phyloP scores from a whole-genome alignment of 2,329 filamentous ascomycete species.

The Aspergillus chevalieri region DNA sequence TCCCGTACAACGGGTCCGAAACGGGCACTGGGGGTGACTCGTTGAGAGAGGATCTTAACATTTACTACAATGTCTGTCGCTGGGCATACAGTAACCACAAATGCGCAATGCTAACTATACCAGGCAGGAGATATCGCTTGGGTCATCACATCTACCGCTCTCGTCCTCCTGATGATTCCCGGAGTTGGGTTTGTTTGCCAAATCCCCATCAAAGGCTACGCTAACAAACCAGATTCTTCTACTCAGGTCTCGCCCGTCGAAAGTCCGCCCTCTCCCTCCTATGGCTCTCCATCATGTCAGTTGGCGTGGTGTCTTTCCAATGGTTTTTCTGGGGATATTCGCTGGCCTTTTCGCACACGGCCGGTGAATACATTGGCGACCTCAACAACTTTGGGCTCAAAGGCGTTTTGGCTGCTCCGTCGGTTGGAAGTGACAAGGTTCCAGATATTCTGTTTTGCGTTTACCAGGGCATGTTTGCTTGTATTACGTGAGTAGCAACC shows the following conservation, averaged over 20 bases:
- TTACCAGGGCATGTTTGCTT: conserved; percentile 58
- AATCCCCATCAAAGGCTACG: neutral
- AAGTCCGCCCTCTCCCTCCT: conserved; percentile 85
- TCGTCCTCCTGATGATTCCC: conserved; percentile 88
- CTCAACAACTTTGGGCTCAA: conserved; percentile 73
- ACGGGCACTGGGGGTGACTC: conserved; percentile 59
- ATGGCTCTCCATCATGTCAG: conserved; percentile 76
- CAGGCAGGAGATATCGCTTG: conserved; percentile 77
- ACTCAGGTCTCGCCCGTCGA: conserved; percentile 79
- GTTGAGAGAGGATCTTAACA: conserved; percentile 65
- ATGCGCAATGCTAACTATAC: conserved; percentile 9
- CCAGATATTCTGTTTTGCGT: conserved; percentile 81
- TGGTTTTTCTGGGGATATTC: conserved; percentile 97
- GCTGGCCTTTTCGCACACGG: conserved; percentile 71
- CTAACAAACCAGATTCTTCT: conserved; percentile 64
- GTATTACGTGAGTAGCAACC: conserved; percentile 63
- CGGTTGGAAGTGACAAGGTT: conserved; percentile 64
- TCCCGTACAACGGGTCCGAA: conserved; percentile 60
- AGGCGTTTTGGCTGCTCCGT: conserved; percentile 67
- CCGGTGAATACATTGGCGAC: conserved; percentile 69
- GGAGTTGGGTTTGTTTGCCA: conserved; percentile 60
- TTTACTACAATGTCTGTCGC: conserved; percentile 61
- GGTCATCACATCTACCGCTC: conserved; percentile 68
- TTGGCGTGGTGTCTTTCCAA: conserved; percentile 75
- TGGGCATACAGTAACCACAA: conserved; percentile 1